Base-by-base conservation (phyloP, 371 early-diverging fungal species). In the Lichtheimia ornata region DNA sequence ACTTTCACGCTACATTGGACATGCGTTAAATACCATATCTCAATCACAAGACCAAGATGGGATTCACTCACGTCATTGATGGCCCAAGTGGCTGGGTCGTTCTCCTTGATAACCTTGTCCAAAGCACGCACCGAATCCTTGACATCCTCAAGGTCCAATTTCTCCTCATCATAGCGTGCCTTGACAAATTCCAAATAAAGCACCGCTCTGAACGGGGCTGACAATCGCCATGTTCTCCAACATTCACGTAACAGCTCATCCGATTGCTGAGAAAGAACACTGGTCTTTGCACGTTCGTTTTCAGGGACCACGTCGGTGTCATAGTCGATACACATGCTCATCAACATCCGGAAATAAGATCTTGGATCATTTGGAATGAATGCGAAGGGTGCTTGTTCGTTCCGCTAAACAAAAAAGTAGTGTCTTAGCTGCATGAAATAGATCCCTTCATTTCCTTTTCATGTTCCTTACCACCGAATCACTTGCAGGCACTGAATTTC, bases 191-290 rank as follows among this genome's bases (percentile, higher is more conserved):
- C 90, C 56, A 91, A 71, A 41, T 87, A 81, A 24, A 88, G 77
- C 6, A 87, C 84, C 27, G 84, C 85, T 50, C 90, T 74, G 59
- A 77, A 90, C 9, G 88, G 84, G 1, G 82, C 77, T 18, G 88
- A 84, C 43, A 91, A 54, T 52, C 91, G 79, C 91, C 91, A 91
- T 0, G 86, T 84, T 30, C 84, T 83, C 55, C 83, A 84, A 58
- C 88, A 84, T 57, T 90, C 89, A 51, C 85, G 84, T 30, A 91
- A 70, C 13, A 91, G 62, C 17, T 86, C 84, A 49, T 81, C 87
- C 1, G 88, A 85, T 15, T 77, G 69, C 14, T 73, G 71, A 4
- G 90, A 86, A 22, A 90, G 71, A 0, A 86, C 71, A 45, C 73
- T 77, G 18, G 73, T 62, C 15, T 78, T 81, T 24, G 76, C 81